Percentiles rank a stretch among this genome's conserved stretches.
phyloP scores from a whole-genome alignment of 1,284 basidiomycete genomes.

The Mycena sp. region DNA sequence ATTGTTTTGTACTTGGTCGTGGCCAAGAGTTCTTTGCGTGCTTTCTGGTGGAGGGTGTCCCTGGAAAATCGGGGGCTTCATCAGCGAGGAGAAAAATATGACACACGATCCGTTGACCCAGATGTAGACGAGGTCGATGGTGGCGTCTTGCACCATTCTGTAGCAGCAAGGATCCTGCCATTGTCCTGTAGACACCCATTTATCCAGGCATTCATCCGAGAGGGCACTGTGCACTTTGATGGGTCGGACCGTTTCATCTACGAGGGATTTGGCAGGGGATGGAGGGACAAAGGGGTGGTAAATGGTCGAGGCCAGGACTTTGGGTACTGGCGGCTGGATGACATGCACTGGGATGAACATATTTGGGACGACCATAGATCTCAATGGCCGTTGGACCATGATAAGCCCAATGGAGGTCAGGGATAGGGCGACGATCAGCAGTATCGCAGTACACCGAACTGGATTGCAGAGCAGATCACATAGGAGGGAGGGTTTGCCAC shows the following conservation, averaged over 20 bases:
- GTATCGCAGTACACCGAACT: constrained; percentile 15
- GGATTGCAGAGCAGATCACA: constrained; percentile 17
- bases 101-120: constrained; percentile 32
- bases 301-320: background rate
- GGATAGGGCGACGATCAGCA: constrained; percentile 22
- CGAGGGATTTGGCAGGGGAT: constrained; percentile 1
- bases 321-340: background rate
- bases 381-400: constrained; percentile 16
- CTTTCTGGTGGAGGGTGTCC: constrained; percentile 18
- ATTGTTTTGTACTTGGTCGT: constrained; percentile 11
- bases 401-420: constrained; percentile 16
- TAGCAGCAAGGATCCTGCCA: constrained; percentile 24
- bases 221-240: constrained; percentile 17
- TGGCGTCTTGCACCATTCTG: constrained; percentile 21
- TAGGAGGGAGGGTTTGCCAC: background rate
- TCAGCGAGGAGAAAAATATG: background rate
- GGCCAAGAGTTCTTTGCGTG: constrained; percentile 7
- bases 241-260: constrained; percentile 13
- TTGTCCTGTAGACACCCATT: constrained; percentile 20
- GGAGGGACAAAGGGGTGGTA: constrained; percentile 22
- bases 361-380: constrained; percentile 1
- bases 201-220: constrained; percentile 22
- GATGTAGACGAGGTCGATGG: constrained; percentile 27
- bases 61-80: background rate
- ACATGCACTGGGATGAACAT: background rate